Conservation (phyloP, 208 protist species). For the Trypanosomatidae sp. region DNA sequence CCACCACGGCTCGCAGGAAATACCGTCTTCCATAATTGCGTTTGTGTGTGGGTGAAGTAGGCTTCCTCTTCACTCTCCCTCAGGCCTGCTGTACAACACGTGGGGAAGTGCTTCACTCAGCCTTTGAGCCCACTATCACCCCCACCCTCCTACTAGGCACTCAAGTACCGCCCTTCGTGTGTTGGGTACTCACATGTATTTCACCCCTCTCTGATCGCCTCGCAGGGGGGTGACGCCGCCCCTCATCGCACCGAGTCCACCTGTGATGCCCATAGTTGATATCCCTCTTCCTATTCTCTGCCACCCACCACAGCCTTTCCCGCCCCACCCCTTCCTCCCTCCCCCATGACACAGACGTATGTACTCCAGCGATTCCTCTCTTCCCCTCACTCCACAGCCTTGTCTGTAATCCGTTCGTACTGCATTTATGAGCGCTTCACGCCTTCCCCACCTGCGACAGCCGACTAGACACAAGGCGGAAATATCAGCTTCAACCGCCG, state of each 20-base stretch:
- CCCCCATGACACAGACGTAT: background rate
- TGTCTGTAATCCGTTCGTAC: background rate
- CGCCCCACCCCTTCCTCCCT: too few species aligned
- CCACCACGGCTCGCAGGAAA: background rate
- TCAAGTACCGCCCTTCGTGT: too few species aligned
- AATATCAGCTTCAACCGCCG: background rate
- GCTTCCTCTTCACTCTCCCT: background rate
- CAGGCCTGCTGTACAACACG: background rate
- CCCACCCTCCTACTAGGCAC: background rate
- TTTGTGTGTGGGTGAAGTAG: background rate
- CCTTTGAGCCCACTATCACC: background rate
- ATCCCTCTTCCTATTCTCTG: background rate
- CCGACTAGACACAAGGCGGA: background rate
- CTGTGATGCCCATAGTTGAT: background rate
- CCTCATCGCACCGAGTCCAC: background rate
- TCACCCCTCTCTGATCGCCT: background rate
- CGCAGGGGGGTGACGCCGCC: background rate
- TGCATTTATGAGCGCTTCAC: background rate
- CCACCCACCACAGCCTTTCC: background rate
- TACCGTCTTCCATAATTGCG: background rate
- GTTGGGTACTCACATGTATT: too few species aligned
- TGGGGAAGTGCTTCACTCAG: background rate
- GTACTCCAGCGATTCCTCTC: background rate
- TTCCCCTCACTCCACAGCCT: background rate
- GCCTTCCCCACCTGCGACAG: slow-evolving; percentile 7